Conservation (phyloP, 225 moss, liverwort and hornwort species). For the Straminergon stramineum region DNA sequence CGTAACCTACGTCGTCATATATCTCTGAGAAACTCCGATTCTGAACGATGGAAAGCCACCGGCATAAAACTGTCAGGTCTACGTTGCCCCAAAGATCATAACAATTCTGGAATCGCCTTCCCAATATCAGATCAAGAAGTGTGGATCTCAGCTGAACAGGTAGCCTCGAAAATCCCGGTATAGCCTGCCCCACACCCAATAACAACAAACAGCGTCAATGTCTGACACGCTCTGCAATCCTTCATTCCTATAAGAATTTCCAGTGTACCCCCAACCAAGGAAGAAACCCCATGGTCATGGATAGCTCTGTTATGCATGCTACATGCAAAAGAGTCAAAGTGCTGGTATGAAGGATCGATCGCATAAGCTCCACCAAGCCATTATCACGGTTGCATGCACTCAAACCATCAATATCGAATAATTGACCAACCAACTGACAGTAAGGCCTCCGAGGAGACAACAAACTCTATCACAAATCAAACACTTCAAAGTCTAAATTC, state of each 20-base stretch:
- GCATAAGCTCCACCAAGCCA: neutral
- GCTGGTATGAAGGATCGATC: too few relatives aligned
- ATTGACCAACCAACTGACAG: neutral
- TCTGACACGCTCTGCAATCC: neutral
- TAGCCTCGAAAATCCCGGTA: neutral
- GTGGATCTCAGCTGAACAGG: neutral
- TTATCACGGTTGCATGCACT: neutral
- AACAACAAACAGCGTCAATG: neutral
- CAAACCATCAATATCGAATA: neutral
- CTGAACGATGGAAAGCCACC: neutral
- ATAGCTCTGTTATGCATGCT: neutral
- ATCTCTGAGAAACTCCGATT: neutral
- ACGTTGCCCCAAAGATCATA: too few relatives aligned
- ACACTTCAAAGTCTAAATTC: neutral
- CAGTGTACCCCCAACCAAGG: neutral
- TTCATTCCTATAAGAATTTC: neutral
- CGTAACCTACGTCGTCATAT: neutral
- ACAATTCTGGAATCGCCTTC: neutral
- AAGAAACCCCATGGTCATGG: neutral
- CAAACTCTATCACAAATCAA: neutral
- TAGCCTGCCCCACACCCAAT: neutral
- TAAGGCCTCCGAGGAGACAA: neutral
- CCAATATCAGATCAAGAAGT: neutral
- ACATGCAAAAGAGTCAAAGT: neutral
- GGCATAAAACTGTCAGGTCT: neutral